phyloP scores from a whole-genome alignment of 2,329 filamentous ascomycete genomes.

The Aspergillus luchuensis region DNA sequence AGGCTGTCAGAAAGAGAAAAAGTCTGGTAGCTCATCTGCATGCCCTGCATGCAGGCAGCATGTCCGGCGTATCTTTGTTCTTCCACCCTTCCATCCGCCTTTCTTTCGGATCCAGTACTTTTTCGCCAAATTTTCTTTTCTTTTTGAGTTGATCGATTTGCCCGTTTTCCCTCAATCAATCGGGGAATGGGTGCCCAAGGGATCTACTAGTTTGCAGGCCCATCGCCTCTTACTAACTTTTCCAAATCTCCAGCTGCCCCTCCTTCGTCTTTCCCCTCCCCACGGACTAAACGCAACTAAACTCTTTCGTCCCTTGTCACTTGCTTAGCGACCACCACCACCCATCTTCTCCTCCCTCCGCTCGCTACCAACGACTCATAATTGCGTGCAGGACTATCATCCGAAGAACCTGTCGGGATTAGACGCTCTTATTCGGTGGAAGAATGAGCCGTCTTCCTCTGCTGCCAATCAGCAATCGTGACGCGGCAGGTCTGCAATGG shows the following conservation, averaged over 20 bases:
- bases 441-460: neutral
- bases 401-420: neutral
- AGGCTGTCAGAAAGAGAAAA: neutral
- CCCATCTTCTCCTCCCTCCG: neutral
- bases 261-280: neutral
- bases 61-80: neutral
- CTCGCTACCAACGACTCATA: neutral
- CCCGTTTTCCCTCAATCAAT: neutral
- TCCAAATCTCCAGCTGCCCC: neutral
- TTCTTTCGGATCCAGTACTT: neutral
- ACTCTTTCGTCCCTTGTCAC: neutral
- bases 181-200: conserved; percentile 3
- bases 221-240: no score
- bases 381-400: neutral
- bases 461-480: neutral
- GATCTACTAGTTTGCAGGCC: neutral
- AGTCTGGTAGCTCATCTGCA: neutral
- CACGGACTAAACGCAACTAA: neutral
- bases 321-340: neutral
- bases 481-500: neutral
- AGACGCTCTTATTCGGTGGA: neutral
- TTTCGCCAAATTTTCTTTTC: neutral
- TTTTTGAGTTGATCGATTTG: neutral
- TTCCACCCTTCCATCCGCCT: neutral
- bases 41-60: neutral